Conservation (phyloP, 169 alveolate species). For the Theileria equi region DNA sequence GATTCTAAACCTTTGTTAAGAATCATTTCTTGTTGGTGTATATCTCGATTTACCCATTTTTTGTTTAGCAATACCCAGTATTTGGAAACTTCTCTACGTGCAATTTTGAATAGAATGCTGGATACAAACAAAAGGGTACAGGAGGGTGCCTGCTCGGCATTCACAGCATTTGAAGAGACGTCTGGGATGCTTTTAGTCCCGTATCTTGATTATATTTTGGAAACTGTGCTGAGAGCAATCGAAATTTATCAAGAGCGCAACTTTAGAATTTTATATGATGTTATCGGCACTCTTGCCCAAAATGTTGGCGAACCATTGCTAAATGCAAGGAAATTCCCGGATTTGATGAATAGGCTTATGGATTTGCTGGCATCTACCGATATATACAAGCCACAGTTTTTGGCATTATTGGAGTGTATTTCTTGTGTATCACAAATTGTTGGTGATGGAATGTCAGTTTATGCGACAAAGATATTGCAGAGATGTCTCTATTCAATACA, state of each 20-base stretch:
- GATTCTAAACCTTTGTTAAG: conserved; percentile 84
- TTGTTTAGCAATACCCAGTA: conserved; percentile 57
- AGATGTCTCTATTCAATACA: not conserved
- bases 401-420: conserved; percentile 50
- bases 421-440: conserved; percentile 17
- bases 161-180: conserved; percentile 85
- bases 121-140: conserved; percentile 89
- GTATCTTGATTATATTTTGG: conserved; percentile 69
- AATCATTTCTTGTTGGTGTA: conserved; percentile 88
- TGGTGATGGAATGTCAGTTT: not conserved
- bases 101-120: conserved; percentile 73
- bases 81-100: conserved; percentile 58
- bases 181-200: conserved; percentile 70
- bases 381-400: conserved; percentile 23
- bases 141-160: conserved; percentile 91
- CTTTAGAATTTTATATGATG: conserved; percentile 79
- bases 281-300: conserved; percentile 70
- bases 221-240: conserved; percentile 75
- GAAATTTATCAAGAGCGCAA: conserved; percentile 76
- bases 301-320: conserved; percentile 37
- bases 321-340: conserved; percentile 1
- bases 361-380: conserved; percentile 22
- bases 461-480: not conserved
- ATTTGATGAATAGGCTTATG: conserved; percentile 20
- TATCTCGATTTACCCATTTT: conserved; percentile 84